These are phyloP conservation scores for Barbarea vulgaris DNA, from an alignment of 345 rosid genomes.

Conservation along the genomic window DNA sequence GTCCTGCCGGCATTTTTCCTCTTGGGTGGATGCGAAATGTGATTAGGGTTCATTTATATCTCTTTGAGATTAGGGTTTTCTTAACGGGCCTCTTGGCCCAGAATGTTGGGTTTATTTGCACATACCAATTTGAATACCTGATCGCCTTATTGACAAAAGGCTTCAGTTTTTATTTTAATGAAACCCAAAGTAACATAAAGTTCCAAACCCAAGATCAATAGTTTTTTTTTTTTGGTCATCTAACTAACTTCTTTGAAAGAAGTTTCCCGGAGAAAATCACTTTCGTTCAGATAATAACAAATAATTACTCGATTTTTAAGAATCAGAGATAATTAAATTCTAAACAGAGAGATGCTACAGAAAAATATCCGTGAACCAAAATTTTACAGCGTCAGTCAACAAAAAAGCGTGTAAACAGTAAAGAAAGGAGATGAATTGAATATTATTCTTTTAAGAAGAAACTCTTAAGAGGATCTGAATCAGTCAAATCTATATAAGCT, in stretches of 20 bases:
- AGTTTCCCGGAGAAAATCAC: neutral
- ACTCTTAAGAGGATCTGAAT: neutral
- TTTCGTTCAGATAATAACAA: neutral
- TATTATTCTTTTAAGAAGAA: constrained; percentile 10
- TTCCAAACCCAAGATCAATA: too few species aligned
- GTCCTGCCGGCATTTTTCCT: constrained; percentile 66
- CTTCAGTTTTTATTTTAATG: neutral
- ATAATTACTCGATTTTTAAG: neutral
- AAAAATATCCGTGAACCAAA: neutral
- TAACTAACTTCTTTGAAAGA: neutral
- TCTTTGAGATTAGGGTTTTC: constrained; percentile 11
- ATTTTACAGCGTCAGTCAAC: constrained; percentile 17
- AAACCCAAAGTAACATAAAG: neutral
- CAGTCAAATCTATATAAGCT: constrained; percentile 61
- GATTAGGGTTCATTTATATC: constrained; percentile 6
- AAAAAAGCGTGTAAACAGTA: neutral
- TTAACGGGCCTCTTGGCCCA: constrained; percentile 10
- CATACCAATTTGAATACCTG: neutral
- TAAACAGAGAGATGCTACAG: constrained; percentile 20
- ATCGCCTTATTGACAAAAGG: neutral
- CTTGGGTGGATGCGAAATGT: neutral
- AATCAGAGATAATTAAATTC: neutral
- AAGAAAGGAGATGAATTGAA: constrained; percentile 23
- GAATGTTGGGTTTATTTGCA: neutral
- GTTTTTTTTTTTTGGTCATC: too few species aligned